Percentiles rank a stretch among this genome's conserved stretches.
These are phyloP conservation scores for Fusarium austroafricanum DNA, from an alignment of 2,329 filamentous ascomycete genomes.

Conservation along the genomic window DNA sequence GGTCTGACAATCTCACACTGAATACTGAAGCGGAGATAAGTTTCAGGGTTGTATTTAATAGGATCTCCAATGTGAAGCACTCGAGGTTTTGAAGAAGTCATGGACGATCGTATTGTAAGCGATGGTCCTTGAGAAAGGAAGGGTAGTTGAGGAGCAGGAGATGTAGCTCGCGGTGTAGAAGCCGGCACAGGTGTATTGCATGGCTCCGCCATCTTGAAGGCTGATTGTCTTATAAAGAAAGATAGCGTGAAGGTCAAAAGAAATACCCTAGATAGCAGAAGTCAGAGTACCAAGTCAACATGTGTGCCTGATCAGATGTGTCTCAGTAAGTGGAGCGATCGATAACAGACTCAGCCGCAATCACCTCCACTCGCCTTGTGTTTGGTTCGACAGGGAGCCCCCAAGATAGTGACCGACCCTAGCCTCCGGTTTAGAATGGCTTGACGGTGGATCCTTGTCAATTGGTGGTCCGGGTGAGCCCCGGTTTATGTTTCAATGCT, in stretches of 20 bases:
- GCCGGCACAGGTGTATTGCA: slow-evolving; percentile 60
- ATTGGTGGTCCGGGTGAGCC: slow-evolving; percentile 15
- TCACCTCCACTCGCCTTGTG: slow-evolving; percentile 18
- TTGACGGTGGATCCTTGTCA: slow-evolving; percentile 16
- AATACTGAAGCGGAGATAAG: slow-evolving; percentile 57
- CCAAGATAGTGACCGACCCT: slow-evolving; percentile 14
- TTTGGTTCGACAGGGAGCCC: slow-evolving; percentile 11
- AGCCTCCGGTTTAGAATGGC: slow-evolving; percentile 6
- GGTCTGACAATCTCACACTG: slow-evolving; percentile 65
- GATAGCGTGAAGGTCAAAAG: not conserved
- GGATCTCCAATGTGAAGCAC: slow-evolving; percentile 82
- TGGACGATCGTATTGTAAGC: slow-evolving; percentile 42
- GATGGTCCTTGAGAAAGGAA: slow-evolving; percentile 42
- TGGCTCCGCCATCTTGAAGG: slow-evolving; percentile 58
- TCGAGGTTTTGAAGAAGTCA: slow-evolving; percentile 55
- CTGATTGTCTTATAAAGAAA: not conserved
- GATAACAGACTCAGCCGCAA: slow-evolving; percentile 26
- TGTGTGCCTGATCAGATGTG: slow-evolving; percentile 20
- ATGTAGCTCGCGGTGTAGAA: slow-evolving; percentile 58
- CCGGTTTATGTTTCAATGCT: slow-evolving; percentile 7
- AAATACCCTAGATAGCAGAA: not conserved
- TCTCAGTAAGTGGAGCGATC: slow-evolving; percentile 30
- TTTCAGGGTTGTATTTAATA: slow-evolving; percentile 61
- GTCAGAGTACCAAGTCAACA: not conserved
- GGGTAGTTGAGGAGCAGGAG: slow-evolving; percentile 50